Base-by-base conservation (phyloP, 2,329 filamentous ascomycete species). In the Cladorrhinum sp. region DNA sequence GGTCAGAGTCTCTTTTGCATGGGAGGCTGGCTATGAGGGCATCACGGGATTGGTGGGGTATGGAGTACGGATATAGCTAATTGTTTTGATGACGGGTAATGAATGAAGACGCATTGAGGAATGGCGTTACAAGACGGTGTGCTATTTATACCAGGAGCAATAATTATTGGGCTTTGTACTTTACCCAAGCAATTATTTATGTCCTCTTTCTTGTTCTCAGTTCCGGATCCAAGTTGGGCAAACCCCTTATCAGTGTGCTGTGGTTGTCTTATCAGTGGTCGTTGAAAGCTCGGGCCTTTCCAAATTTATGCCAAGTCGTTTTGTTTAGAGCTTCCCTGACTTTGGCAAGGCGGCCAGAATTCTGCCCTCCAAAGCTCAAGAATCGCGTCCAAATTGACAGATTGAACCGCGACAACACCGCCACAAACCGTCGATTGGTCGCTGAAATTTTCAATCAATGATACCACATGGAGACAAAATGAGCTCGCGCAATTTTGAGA, bases 401-500 rank as follows among this genome's bases (percentile, higher is more conserved):
- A 54, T 50, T 46, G 39, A 60, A 57, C 39, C 63, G 61, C 66
- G 63, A 69, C 66, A 63, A 65, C 63, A 51, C 50, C 64, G 49
- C 48, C 48, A 39, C 16, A 53, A 14, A 48, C 54, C 49, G 21
- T 57, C 59, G 49, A 63, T 66, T 62, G 56, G 61, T 67, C 63
- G 66, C 63, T 62, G 50, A 61, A 50, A 61, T 69, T 48, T 20
- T 46, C 18, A 18, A 46, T 18, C n/a, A 46, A 21, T 4, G 18
- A 46, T 46, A 54, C 51, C 54, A 54, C 58, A 65, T 89, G 88
- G 86, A 82, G 79, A 81, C 80, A 84, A 80, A 73, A 91, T 91
- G 88, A 85, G 83, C 71, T 79, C 80, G 69, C 75, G 79, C 71
- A 82, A 83, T 71, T 81, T 84, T 67, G 82, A 83, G 66, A 88